phyloP scores from a whole-genome alignment of 164 flowering plant species.

The Stephania cephalantha region DNA sequence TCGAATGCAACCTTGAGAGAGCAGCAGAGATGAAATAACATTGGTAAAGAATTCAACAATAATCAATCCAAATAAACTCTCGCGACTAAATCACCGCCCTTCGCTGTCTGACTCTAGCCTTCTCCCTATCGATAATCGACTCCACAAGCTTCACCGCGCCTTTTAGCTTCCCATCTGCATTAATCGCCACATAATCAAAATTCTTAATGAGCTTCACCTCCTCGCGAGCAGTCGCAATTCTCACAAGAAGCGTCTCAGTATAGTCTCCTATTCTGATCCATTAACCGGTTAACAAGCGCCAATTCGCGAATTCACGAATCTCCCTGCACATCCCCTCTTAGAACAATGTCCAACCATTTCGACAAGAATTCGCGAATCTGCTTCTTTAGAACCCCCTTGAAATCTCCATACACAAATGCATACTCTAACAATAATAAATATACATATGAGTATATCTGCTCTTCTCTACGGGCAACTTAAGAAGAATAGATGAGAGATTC shows the following conservation, averaged over 20 bases:
- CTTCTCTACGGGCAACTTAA: no score
- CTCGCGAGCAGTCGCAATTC: conserved; percentile 76
- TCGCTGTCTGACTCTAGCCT: conserved; percentile 67
- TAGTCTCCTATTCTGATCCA: conserved; percentile 64
- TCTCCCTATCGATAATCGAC: conserved; percentile 84
- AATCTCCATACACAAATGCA: conserved; percentile 93
- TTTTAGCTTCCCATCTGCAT: conserved; percentile 71
- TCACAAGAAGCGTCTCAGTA: conserved; percentile 57
- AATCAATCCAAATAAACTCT: conserved; percentile 8
- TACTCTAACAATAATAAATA: no score
- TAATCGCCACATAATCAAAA: conserved; percentile 90
- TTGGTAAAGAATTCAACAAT: background rate
- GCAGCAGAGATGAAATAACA: background rate
- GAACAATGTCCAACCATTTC: conserved; percentile 65
- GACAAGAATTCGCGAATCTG: conserved; percentile 77
- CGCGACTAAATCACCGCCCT: conserved; percentile 31
- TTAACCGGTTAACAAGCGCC: conserved; percentile 61
- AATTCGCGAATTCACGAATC: conserved; percentile 67
- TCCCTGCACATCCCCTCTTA: conserved; percentile 91
- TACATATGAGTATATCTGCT: no score
- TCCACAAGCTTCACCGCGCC: conserved; percentile 54
- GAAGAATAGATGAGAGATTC: no score
- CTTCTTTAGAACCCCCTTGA: conserved; percentile 82
- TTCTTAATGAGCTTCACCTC: conserved; percentile 60
- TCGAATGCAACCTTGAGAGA: no score